Evolutionary conservation across 768 basidiomycete genomes (phyloP).

Genomic region (Leccinum ochraceum): DNA sequence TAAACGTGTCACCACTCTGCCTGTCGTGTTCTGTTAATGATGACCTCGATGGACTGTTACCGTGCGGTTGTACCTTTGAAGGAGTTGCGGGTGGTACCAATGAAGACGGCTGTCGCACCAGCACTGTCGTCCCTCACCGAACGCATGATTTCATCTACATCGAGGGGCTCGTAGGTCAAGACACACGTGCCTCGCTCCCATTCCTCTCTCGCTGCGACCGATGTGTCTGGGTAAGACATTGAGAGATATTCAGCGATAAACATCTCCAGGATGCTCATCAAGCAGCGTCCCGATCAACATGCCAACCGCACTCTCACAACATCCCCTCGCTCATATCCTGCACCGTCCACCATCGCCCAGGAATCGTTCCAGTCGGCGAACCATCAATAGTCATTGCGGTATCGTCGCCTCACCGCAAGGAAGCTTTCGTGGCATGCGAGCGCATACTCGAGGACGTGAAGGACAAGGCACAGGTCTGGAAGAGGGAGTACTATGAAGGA

Average conservation of each 20-base stretch:
- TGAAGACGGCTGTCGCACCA: conserved; percentile 75
- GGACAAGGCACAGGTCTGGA: conserved; percentile 85
- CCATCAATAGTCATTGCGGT: conserved; percentile 86
- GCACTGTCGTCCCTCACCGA: conserved; percentile 64
- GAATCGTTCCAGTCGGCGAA: conserved; percentile 74
- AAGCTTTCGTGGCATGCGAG: conserved; percentile 80
- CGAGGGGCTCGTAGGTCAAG: conserved; percentile 60
- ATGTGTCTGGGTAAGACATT: conserved; percentile 30
- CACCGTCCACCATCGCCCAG: conserved; percentile 75
- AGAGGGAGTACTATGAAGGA: conserved; percentile 83
- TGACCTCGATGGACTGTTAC: neutral
- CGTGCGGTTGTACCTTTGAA: conserved; percentile 61
- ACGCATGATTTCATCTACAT: conserved; percentile 55
- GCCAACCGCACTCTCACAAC: conserved; percentile 31
- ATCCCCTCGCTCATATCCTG: conserved; percentile 51
- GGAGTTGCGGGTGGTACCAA: conserved; percentile 84
- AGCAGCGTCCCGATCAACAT: conserved; percentile 44
- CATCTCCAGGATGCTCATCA: conserved; percentile 43
- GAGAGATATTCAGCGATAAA: neutral
- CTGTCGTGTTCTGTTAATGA: conserved; percentile 37
- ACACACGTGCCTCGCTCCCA: conserved; percentile 36
- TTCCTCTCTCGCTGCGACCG: conserved; percentile 27
- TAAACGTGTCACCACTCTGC: conserved; percentile 66
- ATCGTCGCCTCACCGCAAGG: conserved; percentile 80
- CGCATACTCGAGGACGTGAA: conserved; percentile 87